Evolutionary conservation across 1,139 yeast genomes (phyloP), one percentile per base, ranked within the genome.

Genomic region (Casaregolazyma lundiana): DNA sequence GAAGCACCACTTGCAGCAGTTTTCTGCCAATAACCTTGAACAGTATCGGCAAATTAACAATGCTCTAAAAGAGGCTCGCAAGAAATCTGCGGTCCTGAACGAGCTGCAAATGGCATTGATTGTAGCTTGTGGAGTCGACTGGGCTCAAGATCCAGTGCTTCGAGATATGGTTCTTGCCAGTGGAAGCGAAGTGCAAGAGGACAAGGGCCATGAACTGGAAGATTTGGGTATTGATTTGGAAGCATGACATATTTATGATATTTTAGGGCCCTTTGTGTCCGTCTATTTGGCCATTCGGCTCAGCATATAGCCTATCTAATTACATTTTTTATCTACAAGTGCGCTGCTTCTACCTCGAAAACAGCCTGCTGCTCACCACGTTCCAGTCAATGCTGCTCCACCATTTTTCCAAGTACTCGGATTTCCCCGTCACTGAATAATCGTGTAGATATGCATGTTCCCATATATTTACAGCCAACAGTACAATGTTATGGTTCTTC

Each of bases 351-450:
- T 15, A 41, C 29, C 41, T 29, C 30, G 38, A 17, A 21, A 50
- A 52, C 38, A 52, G 39, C 26, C 60, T 49, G 9, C 55, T 47
- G 49, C 57, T 64, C 29, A 90, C 78, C 45, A 85, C 90, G 50
- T 81, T 78, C 98, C 98, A 92, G 67, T 92, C 80, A 56, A 90
- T 77, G 56, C 87, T 76, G 44, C 81, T 75, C 83, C 95, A 84
- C 62, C 85, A 78, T 48, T 80, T 82, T 52, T 78, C 78, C 59
- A 92, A 75, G 64, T 85, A 92, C 53, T 80, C 78, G 30, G 77
- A 74, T 67, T 81, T 84, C 37, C 95, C 95, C 44, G 70, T 75
- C 45, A 87, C 76, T 24, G 97, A 96, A 66, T 82, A 92, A 65
- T 92, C 98, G 17, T 76, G 68, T 46, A 88, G 60, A 65, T 82